Evolutionary conservation across 2,329 filamentous ascomycete species (phyloP).

Genomic region (Phyllosticta citriasiana): DNA sequence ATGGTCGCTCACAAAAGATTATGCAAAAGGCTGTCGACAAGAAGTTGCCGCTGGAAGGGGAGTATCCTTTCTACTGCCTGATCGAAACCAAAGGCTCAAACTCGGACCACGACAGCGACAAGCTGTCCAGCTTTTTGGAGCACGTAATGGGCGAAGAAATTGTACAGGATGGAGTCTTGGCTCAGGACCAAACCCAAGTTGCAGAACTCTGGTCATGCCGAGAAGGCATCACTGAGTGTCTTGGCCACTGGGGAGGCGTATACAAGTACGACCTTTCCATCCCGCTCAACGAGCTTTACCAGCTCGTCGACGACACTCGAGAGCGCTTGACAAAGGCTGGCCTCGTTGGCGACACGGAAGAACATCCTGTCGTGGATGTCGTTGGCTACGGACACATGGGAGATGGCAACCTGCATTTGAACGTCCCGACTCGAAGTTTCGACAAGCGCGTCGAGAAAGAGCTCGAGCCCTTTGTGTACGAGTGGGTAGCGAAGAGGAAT

Average conservation of each 20-base stretch:
- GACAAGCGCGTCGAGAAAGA: slow-evolving; percentile 78
- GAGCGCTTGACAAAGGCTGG: slow-evolving; percentile 63
- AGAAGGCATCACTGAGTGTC: slow-evolving; percentile 82
- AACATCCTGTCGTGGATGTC: slow-evolving; percentile 75
- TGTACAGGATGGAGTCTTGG: slow-evolving; percentile 79
- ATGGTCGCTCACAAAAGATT: slow-evolving; percentile 67
- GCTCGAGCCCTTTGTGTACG: slow-evolving; percentile 92
- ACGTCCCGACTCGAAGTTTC: slow-evolving; percentile 73
- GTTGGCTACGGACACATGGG: slow-evolving; percentile 98
- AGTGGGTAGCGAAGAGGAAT: slow-evolving; percentile 82
- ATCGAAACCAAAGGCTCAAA: slow-evolving; percentile 96
- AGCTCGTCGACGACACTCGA: slow-evolving; percentile 75
- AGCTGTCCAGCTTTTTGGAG: slow-evolving; percentile 83
- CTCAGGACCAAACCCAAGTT: slow-evolving; percentile 86
- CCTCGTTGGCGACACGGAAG: slow-evolving; percentile 61
- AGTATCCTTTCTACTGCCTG: slow-evolving; percentile 90
- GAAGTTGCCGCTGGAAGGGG: slow-evolving; percentile 69
- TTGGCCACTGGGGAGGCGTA: slow-evolving; percentile 84
- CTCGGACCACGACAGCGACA: slow-evolving; percentile 81
- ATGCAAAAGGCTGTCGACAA: slow-evolving; percentile 66
- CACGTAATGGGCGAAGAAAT: slow-evolving; percentile 82
- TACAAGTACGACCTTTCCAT: slow-evolving; percentile 99
- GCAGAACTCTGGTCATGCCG: slow-evolving; percentile 82
- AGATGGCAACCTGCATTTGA: slow-evolving; percentile 89
- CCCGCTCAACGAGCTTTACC: slow-evolving; percentile 76